Evolutionary conservation across 306 rosid genomes (phyloP), one percentile per base, ranked within the genome.

Genomic region (Lagenaria siceraria): DNA sequence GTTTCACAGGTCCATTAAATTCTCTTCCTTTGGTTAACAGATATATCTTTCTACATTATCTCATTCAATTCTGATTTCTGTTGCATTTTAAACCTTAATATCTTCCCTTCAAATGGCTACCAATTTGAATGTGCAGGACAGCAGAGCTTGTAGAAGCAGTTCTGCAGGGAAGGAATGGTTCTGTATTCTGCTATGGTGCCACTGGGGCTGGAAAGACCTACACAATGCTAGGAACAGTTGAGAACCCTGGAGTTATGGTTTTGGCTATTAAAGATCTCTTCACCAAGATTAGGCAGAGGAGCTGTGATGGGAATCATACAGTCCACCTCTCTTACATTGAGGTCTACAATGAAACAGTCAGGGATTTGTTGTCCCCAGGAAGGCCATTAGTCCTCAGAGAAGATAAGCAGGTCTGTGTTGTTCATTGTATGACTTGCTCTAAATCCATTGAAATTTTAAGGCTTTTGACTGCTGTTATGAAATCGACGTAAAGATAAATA

Each of bases 201-300:
- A 95, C 98, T 0, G 98, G 98, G 64, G 98, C 98, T 78, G 98
- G 98, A 46, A 95, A 95, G 80, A 95, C 98, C 2, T 92, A 92
- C 82, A 95, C 98, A 59, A 95, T 95, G 98, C 96, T 95, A 1
- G 97, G 98, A 2, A 95, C 97, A 5, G 59, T 88, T 59, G 97
- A 92, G 87, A 95, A 78, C 86, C 97, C 97, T 15, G 98, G 98
- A 46, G 98, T 95, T 74, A 95, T 95, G 97, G 98, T 95, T 84
- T 83, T 92, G 90, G 98, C 98, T 18, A 95, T 95, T 55, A 92
- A 95, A 87, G 98, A 95, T 75, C 90, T 95, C 19, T 95, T 95
- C 82, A 77, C 79, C 24, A 95, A 95, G 87, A 85, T 95, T 29
- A 89, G 92, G 86, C 97, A 89, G 74, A 87, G 96, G 84, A 95